Conservation (phyloP, 2,329 filamentous ascomycete species). For the Orbilia oligospora region DNA sequence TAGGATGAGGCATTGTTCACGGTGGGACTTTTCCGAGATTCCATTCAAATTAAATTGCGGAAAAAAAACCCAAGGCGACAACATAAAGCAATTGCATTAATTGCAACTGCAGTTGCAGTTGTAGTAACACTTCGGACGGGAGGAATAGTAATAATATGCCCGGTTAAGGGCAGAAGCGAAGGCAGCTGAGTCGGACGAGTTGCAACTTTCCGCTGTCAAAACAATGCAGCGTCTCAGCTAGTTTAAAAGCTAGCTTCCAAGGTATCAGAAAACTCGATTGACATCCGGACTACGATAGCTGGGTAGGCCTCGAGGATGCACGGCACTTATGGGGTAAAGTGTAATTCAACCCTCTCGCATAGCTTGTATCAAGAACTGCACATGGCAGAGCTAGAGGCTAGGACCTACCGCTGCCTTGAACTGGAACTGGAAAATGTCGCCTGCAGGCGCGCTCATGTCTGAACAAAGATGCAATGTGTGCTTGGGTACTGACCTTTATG, state of each 20-base stretch:
- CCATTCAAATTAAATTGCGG: conserved; percentile 18
- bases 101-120: no score
- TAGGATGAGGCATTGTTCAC: conserved; percentile 25
- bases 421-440: neutral
- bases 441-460: neutral
- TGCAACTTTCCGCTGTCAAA: conserved; percentile 50
- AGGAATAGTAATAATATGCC: conserved; percentile 33
- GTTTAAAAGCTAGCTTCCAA: conserved; percentile 6
- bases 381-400: conserved; percentile 8
- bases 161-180: conserved; percentile 26
- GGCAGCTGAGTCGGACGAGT: conserved; percentile 40
- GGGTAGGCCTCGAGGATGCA: neutral
- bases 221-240: conserved; percentile 14
- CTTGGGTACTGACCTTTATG: conserved; percentile 17
- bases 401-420: neutral
- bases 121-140: conserved; percentile 21
- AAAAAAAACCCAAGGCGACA: conserved; percentile 13
- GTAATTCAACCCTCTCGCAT: neutral
- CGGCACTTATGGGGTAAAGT: neutral
- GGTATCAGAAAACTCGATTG: conserved; percentile 10
- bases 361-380: conserved; percentile 16
- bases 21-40: conserved; percentile 13
- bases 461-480: conserved; percentile 5
- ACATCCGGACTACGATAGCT: neutral
- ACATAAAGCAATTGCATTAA: conserved; percentile 8